Conservation (phyloP, 306 rosid species). For the Lathyrus tuberosus region DNA sequence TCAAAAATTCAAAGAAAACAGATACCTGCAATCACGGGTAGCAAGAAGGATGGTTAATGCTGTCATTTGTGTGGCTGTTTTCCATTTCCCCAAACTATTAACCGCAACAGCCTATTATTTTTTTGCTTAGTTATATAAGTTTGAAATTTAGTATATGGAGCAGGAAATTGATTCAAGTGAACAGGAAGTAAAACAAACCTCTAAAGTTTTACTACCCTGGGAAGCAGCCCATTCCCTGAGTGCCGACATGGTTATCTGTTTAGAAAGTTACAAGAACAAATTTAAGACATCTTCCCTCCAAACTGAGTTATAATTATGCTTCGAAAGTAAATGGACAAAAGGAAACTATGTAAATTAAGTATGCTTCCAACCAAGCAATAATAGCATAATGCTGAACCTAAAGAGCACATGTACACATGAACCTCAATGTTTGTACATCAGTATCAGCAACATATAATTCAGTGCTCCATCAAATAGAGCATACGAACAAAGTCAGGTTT, state of each 20-base stretch:
- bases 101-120: slow-evolving; percentile 85
- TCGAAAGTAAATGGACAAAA: slow-evolving; percentile 19
- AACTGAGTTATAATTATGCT: slow-evolving; percentile 4
- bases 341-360: background rate
- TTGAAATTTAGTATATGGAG: slow-evolving; percentile 6
- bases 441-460: background rate
- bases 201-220: slow-evolving; percentile 75
- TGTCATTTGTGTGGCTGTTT: slow-evolving; percentile 94
- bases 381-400: slow-evolving; percentile 1
- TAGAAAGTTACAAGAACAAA: slow-evolving; percentile 39
- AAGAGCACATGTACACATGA: background rate
- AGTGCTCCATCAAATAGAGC: slow-evolving; percentile 23
- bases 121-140: slow-evolving; percentile 16
- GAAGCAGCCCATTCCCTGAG: slow-evolving; percentile 99
- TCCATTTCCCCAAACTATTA: slow-evolving; percentile 98
- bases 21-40: slow-evolving; percentile 84
- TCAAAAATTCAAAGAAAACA: slow-evolving; percentile 17
- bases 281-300: slow-evolving; percentile 34
- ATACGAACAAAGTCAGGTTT: slow-evolving; percentile 17
- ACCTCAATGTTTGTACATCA: background rate
- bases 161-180: slow-evolving; percentile 26
- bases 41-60: slow-evolving; percentile 84
- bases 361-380: slow-evolving; percentile 11
- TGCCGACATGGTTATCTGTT: slow-evolving; percentile 95
- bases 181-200: slow-evolving; percentile 60